Conservation (phyloP, 2,329 filamentous ascomycete genomes). For the Xylaria hypoxylon region DNA sequence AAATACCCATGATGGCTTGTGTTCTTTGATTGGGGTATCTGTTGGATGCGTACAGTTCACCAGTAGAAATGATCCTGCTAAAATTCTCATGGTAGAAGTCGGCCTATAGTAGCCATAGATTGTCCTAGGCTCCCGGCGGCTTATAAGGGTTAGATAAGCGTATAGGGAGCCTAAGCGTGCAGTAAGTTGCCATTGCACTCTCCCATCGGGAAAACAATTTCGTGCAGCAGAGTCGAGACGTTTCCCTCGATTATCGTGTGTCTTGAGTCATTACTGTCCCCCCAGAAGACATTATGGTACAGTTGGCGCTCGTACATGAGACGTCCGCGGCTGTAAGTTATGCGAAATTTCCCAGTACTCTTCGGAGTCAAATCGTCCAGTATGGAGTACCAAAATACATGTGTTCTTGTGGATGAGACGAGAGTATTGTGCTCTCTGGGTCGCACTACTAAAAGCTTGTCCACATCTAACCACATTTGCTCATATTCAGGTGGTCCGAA, state of each 20-base stretch:
- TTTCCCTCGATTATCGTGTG: too few species aligned
- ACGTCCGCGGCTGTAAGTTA: conserved; percentile 1
- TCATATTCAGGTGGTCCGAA: too few species aligned
- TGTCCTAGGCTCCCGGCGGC: neutral
- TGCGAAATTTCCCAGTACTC: neutral
- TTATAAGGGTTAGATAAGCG: neutral
- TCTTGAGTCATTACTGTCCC: too few species aligned
- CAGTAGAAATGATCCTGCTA: neutral
- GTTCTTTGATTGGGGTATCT: neutral
- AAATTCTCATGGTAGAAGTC: accelerated
- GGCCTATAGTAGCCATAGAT: neutral
- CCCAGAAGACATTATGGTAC: neutral
- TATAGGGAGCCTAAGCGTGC: neutral
- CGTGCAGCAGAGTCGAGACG: neutral
- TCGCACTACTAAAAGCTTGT: too few species aligned
- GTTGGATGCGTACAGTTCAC: conserved; percentile 13
- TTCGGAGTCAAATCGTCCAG: neutral
- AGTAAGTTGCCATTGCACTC: neutral
- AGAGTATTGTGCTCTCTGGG: neutral
- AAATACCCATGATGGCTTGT: too few species aligned
- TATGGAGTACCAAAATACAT: conserved; percentile 17
- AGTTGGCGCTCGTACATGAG: conserved; percentile 7
- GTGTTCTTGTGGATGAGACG: neutral
- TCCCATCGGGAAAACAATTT: neutral
- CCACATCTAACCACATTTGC: accelerated